Evolutionary conservation across 306 rosid genomes (phyloP), one percentile per base, ranked within the genome.

Genomic region (Fragaria iinumae): DNA sequence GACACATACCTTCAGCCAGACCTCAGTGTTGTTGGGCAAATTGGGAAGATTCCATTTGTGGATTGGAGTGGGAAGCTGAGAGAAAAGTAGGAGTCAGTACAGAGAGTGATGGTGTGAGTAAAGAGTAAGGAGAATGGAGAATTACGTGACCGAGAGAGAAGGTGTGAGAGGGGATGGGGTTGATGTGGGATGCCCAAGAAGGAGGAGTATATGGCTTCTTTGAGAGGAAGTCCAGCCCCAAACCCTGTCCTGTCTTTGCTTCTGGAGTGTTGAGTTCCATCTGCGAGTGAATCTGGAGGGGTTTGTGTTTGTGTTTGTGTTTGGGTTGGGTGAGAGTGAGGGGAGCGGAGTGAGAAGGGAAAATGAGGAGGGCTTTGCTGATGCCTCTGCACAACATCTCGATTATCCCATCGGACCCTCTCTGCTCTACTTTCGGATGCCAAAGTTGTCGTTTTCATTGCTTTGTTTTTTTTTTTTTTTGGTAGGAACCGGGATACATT

Each of bases 11-110:
- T 92, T 94, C 65, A 94, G 74, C 95, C 95, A 95, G 73, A 95
- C 83, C 80, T 92, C 88, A 1, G 98, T 92, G 66, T 86, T 82
- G 65, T 72, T 20, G 5, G 98, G 98, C 81, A 95, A 69, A 84
- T 90, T 90, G 32, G 97, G 97, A 63, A 95, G 91, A 80, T 92
- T 92, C 98, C 97, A 95, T 84, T 83, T 85, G 88, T 95, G 97
- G 87, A 94, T 94, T 41, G 98, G 98, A 80, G 97, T 94, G 5
- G 98, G 98, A 75, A 84, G 80, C 96, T 93, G 89, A 73, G n/a
- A 17, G 63, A 66, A 34, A 27, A 4, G 36, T 63, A 16, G 10
- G 8, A 78, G 59, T 20, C 34, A 81, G 18, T 57, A 41, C 59
- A 59, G 52, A 41, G 1, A 47, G 13, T 52, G n/a, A 47, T 8